Percentiles rank a stretch among this genome's conserved stretches.
These are phyloP conservation scores for Rhodosorus marinus DNA, from an alignment of 23 red algal genomes.

Conservation along the genomic window DNA sequence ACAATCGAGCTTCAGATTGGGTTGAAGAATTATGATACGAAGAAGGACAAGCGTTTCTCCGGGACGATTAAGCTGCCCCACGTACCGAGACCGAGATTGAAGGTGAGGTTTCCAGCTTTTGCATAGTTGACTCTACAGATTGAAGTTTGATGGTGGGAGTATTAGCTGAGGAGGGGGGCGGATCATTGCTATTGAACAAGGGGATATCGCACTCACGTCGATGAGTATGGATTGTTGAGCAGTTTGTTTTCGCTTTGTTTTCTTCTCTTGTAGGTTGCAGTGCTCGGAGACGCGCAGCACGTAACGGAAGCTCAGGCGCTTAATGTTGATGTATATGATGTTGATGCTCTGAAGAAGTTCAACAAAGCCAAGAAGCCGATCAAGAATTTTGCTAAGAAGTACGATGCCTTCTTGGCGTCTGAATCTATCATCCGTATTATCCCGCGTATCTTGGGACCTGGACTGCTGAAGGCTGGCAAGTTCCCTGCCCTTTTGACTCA, in stretches of 20 bases:
- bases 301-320: slow-evolving; percentile 70
- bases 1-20: slow-evolving; percentile 99
- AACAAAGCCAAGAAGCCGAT: slow-evolving; percentile 99
- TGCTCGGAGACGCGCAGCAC: slow-evolving; percentile 81
- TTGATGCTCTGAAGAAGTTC: slow-evolving; percentile 94
- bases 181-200: no score
- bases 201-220: no score
- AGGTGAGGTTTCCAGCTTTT: no score
- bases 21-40: slow-evolving; percentile 93
- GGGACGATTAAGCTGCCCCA: slow-evolving; percentile 80
- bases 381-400: slow-evolving; percentile 99
- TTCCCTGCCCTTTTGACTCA: slow-evolving; percentile 69
- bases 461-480: slow-evolving; percentile 95
- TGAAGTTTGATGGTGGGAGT: no score
- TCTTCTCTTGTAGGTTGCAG: no score
- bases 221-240: no score
- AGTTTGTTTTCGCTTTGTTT: no score
- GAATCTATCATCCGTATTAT: slow-evolving; percentile 92
- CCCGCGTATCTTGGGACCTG: slow-evolving; percentile 91
- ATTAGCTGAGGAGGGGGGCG: no score
- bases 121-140: no score
- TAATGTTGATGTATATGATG: slow-evolving; percentile 59
- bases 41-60: slow-evolving; percentile 99
- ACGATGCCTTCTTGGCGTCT: slow-evolving; percentile 94
- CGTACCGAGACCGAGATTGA: slow-evolving; percentile 74